Conservation (phyloP, 257 asterid genomes). For the Penstemon eatonii region DNA sequence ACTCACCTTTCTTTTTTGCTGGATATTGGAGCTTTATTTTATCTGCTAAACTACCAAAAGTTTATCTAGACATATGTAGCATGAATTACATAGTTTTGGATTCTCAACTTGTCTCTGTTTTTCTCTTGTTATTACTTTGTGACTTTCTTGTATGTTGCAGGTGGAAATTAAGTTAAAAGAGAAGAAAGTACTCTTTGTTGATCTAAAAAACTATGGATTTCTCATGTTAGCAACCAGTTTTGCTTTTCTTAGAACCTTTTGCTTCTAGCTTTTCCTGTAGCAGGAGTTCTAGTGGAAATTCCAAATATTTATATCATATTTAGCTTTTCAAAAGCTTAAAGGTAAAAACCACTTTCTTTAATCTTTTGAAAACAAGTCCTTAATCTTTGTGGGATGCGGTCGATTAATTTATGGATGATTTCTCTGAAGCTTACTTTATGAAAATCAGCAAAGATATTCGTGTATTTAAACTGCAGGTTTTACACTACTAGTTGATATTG, state of each 20-base stretch:
- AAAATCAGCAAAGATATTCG: too few relatives aligned
- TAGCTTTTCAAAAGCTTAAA: too few relatives aligned
- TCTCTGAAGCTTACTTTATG: not conserved
- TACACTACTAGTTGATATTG: not conserved
- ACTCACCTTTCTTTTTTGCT: too few relatives aligned
- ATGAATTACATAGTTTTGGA: not conserved
- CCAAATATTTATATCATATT: too few relatives aligned
- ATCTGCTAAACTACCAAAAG: not conserved
- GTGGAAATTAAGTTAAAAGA: not conserved
- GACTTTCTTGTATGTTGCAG: not conserved
- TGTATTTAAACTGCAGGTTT: too few relatives aligned
- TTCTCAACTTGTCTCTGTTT: slow-evolving; percentile 3
- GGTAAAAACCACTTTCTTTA: too few relatives aligned
- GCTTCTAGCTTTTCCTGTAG: too few relatives aligned
- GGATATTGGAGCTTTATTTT: not conserved
- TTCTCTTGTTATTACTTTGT: not conserved
- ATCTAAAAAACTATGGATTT: not conserved
- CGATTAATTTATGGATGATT: not conserved
- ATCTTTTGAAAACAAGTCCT: too few relatives aligned
- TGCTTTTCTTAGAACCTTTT: too few relatives aligned
- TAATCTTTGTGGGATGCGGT: not conserved
- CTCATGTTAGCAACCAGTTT: too few relatives aligned
- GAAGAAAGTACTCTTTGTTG: not conserved
- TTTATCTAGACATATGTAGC: slow-evolving; percentile 2
- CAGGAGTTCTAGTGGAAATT: too few relatives aligned